Evolutionary conservation across 805 yeast species (phyloP).

Genomic region (Hanseniaspora clermontiae): DNA sequence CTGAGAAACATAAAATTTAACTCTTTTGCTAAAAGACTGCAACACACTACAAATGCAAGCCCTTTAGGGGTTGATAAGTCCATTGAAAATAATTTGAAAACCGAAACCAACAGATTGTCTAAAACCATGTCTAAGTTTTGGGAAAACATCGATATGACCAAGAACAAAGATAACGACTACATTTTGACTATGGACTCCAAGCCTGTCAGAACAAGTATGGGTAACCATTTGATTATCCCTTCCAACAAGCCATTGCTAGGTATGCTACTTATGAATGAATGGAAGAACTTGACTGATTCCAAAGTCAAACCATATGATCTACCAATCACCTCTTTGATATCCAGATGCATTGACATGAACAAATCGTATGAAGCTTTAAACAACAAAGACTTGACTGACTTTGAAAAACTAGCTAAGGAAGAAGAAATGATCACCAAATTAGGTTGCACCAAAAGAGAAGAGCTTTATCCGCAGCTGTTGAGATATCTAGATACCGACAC

Average conservation of each 20-base stretch:
- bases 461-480: constrained; percentile 47
- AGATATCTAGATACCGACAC: constrained; percentile 92
- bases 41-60: constrained; percentile 11
- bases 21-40: background rate
- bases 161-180: constrained; percentile 21
- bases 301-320: constrained; percentile 63
- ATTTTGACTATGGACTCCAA: constrained; percentile 59
- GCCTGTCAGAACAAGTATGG: constrained; percentile 74
- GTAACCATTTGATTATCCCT: constrained; percentile 58
- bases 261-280: constrained; percentile 67
- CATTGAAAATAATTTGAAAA: constrained; percentile 38
- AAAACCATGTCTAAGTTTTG: constrained; percentile 66
- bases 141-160: constrained; percentile 47
- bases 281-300: constrained; percentile 61
- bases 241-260: constrained; percentile 49
- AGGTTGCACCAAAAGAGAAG: constrained; percentile 40
- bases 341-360: constrained; percentile 73
- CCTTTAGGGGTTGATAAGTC: constrained; percentile 28
- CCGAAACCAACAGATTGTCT: constrained; percentile 59
- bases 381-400: constrained; percentile 15
- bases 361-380: constrained; percentile 25
- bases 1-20: background rate
- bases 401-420: constrained; percentile 20
- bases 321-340: constrained; percentile 76
- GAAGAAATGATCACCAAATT: constrained; percentile 45